Conservation (phyloP, 768 basidiomycete species). For the Macrolepiota albuminosa region DNA sequence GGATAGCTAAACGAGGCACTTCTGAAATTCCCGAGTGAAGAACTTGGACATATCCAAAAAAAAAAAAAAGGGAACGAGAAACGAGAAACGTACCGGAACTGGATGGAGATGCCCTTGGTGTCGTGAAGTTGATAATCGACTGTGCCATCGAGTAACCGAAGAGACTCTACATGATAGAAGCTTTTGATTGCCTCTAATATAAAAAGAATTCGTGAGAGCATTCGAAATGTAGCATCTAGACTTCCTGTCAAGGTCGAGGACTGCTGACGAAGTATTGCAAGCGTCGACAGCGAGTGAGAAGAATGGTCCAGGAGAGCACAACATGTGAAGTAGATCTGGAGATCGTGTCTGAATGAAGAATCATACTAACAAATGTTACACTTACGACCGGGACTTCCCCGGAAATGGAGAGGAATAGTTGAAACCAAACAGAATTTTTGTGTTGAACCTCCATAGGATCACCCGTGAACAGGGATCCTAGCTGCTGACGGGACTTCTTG, state of each 20-base stretch:
- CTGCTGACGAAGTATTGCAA: slow-evolving; percentile 36
- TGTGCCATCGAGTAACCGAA: slow-evolving; percentile 21
- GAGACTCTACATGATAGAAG: slow-evolving; percentile 22
- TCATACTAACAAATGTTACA: too few species aligned
- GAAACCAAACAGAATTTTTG: neutral
- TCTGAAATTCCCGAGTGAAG: slow-evolving; percentile 23
- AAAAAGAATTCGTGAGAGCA: slow-evolving; percentile 16
- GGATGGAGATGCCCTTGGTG: slow-evolving; percentile 22
- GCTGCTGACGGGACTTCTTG: slow-evolving; percentile 14
- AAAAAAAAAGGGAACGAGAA: too few species aligned
- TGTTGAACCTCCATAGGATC: slow-evolving; percentile 14
- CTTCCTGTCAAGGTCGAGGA: slow-evolving; percentile 22
- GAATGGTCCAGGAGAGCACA: slow-evolving; percentile 25
- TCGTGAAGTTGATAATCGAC: slow-evolving; percentile 18
- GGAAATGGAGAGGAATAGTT: slow-evolving; percentile 14
- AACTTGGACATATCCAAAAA: neutral
- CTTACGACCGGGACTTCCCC: slow-evolving; percentile 26
- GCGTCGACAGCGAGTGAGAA: slow-evolving; percentile 30
- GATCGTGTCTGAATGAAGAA: neutral
- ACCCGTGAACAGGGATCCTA: slow-evolving; percentile 17
- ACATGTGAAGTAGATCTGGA: slow-evolving; percentile 32
- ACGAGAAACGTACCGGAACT: slow-evolving; percentile 19
- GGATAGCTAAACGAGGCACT: slow-evolving; percentile 47
- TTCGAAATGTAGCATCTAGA: slow-evolving; percentile 15
- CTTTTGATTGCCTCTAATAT: slow-evolving; percentile 22